Evolutionary conservation across 2,329 filamentous ascomycete genomes (phyloP).

Genomic region (Fusarium subglutinans): DNA sequence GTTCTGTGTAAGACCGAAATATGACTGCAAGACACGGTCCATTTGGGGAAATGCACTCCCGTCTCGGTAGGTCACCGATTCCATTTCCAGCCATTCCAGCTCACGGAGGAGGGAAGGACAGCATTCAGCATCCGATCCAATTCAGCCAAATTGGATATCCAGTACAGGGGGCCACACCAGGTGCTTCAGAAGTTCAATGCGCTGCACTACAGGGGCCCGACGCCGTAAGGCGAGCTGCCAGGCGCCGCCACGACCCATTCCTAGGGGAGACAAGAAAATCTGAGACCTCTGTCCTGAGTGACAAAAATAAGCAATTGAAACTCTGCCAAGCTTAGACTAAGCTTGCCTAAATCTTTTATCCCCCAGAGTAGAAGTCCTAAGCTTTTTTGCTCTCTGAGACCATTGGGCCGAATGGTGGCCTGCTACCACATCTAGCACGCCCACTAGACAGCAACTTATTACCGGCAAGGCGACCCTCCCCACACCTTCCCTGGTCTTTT

Average conservation of each 20-base stretch:
- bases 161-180: constrained; percentile 9
- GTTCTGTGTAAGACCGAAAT: constrained; percentile 13
- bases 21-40: constrained; percentile 29
- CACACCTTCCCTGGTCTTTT: constrained; percentile 27
- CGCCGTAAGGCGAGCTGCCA: constrained; percentile 21
- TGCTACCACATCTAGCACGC: background rate
- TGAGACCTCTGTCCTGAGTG: background rate
- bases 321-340: background rate
- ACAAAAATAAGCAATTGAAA: background rate
- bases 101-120: constrained; percentile 3
- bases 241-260: constrained; percentile 3
- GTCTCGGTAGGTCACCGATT: background rate
- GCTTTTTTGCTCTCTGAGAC: background rate
- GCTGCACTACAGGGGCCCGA: background rate
- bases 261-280: background rate
- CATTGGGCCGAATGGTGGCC: background rate
- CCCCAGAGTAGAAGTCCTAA: background rate
- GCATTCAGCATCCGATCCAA: constrained; percentile 1
- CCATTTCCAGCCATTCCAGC: constrained; percentile 27
- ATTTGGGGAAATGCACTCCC: constrained; percentile 1
- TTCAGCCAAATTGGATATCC: constrained; percentile 24
- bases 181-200: constrained; percentile 4
- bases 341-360: background rate
- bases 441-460: constrained; percentile 22
- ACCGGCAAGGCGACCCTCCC: constrained; percentile 19